A percentile compares a stretch with the other conserved stretches of the same genome.
Conservation (phyloP, 768 basidiomycete genomes). For the Auriscalpium orientale region DNA sequence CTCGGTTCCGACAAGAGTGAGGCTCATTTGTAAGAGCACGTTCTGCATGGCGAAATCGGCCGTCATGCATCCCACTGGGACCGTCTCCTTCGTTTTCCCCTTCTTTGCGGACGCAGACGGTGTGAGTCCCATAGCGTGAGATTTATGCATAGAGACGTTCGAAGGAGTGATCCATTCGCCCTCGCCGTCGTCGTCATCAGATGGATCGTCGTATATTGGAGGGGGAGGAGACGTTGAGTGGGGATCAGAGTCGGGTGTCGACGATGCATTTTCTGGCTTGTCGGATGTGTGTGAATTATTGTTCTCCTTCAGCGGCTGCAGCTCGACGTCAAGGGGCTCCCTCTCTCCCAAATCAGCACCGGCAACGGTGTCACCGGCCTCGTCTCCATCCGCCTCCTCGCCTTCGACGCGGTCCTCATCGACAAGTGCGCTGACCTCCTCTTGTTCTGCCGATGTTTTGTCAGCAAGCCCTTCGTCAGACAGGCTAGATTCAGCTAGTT, state of each 20-base stretch:
- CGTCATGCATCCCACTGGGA: constrained; percentile 89
- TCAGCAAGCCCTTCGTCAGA: constrained; percentile 3
- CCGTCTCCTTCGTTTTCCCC: constrained; percentile 28
- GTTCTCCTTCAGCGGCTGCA: constrained; percentile 23
- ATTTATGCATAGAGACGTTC: constrained; percentile 82
- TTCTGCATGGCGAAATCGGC: constrained; percentile 99
- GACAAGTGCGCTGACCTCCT: neutral
- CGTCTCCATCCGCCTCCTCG: constrained; percentile 6
- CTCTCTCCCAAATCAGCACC: constrained; percentile 13
- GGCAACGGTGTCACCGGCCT: constrained; percentile 11
- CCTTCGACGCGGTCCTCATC: constrained; percentile 14
- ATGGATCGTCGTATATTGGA: constrained; percentile 67
- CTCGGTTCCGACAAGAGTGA: constrained; percentile 82
- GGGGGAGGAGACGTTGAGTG: constrained; percentile 6
- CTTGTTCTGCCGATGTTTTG: constrained; percentile 1
- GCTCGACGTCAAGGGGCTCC: constrained; percentile 41
- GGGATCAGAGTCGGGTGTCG: constrained; percentile 6
- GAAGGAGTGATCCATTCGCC: constrained; percentile 96
- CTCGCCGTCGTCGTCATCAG: constrained; percentile 72
- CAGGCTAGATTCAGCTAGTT: neutral
- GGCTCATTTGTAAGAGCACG: constrained; percentile 87
- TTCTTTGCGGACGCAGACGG: constrained; percentile 41
- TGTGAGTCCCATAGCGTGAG: constrained; percentile 75
- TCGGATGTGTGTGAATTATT: neutral
- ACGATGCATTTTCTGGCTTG: neutral